These are phyloP conservation scores for Achaetomiella virescens DNA, from an alignment of 495 filamentous ascomycete species.

Conservation along the genomic window DNA sequence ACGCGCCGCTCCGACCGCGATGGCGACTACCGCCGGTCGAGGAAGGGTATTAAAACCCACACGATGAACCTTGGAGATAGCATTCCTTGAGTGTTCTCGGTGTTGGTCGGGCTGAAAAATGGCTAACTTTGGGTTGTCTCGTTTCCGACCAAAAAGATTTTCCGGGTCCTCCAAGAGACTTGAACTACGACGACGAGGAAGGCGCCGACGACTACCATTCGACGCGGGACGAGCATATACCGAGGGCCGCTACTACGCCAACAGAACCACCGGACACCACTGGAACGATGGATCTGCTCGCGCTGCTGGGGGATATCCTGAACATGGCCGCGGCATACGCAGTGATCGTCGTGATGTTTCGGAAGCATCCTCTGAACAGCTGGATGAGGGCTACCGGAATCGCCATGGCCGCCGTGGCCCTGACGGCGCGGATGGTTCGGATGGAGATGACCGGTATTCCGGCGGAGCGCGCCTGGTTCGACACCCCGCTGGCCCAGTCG, in stretches of 20 bases:
- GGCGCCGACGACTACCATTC: slow-evolving; percentile 13
- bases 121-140: slow-evolving; percentile 26
- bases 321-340: neutral
- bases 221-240: neutral
- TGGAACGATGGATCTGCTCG: neutral
- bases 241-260: neutral
- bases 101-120: slow-evolving; percentile 15
- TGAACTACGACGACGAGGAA: slow-evolving; percentile 30
- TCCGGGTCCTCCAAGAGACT: slow-evolving; percentile 17
- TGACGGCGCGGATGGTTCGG: neutral
- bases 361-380: neutral
- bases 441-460: neutral
- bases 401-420: neutral
- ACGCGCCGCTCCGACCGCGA: slow-evolving; percentile 22
- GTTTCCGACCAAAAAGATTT: slow-evolving; percentile 17
- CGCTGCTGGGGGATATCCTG: neutral
- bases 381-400: neutral
- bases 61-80: slow-evolving; percentile 14
- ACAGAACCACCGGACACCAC: neutral
- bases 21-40: slow-evolving; percentile 34
- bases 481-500: neutral
- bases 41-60: slow-evolving; percentile 42
- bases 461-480: neutral
- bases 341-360: neutral
- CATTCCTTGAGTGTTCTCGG: slow-evolving; percentile 11